phyloP scores from a whole-genome alignment of 2,329 filamentous ascomycete genomes.

The Pseudogymnoascus sp. region DNA sequence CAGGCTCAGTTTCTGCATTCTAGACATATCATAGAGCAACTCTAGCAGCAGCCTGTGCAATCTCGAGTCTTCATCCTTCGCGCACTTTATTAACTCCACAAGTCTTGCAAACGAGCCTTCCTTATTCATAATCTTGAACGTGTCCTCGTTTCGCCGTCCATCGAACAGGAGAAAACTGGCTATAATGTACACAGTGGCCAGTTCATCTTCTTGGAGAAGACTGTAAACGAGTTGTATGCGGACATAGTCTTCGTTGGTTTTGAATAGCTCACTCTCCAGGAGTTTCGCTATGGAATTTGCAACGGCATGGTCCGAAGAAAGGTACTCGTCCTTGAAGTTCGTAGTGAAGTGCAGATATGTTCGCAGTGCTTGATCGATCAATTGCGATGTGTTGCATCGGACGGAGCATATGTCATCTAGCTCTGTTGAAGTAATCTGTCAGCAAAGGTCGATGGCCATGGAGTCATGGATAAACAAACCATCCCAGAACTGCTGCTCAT shows the following conservation, averaged over 20 bases:
- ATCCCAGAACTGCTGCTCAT: slow-evolving; percentile 82
- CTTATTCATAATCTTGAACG: slow-evolving; percentile 79
- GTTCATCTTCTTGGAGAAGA: slow-evolving; percentile 81
- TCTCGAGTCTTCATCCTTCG: slow-evolving; percentile 56
- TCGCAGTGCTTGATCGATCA: slow-evolving; percentile 79
- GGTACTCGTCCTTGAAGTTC: slow-evolving; percentile 66
- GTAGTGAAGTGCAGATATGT: slow-evolving; percentile 75
- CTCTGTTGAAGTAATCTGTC: slow-evolving; percentile 38
- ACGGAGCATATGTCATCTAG: slow-evolving; percentile 57
- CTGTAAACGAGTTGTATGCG: slow-evolving; percentile 89
- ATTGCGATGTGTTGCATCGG: slow-evolving; percentile 46
- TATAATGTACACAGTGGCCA: slow-evolving; percentile 71
- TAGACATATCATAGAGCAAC: slow-evolving; percentile 91
- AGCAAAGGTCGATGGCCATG: slow-evolving; percentile 7
- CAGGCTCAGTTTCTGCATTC: slow-evolving; percentile 71
- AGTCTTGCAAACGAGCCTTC: slow-evolving; percentile 79
- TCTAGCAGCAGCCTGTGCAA: slow-evolving; percentile 79
- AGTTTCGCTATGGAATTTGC: slow-evolving; percentile 73
- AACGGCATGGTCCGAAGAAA: slow-evolving; percentile 70
- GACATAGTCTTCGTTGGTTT: slow-evolving; percentile 72
- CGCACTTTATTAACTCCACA: slow-evolving; percentile 66
- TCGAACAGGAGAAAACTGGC: slow-evolving; percentile 80
- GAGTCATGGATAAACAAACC: slow-evolving; percentile 45
- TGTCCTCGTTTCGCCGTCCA: slow-evolving; percentile 67
- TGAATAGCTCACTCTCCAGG: slow-evolving; percentile 67